Evolutionary conservation across 176 grass and related monocot genomes (phyloP), one percentile per base, ranked within the genome.

Genomic region (Carex parvula): DNA sequence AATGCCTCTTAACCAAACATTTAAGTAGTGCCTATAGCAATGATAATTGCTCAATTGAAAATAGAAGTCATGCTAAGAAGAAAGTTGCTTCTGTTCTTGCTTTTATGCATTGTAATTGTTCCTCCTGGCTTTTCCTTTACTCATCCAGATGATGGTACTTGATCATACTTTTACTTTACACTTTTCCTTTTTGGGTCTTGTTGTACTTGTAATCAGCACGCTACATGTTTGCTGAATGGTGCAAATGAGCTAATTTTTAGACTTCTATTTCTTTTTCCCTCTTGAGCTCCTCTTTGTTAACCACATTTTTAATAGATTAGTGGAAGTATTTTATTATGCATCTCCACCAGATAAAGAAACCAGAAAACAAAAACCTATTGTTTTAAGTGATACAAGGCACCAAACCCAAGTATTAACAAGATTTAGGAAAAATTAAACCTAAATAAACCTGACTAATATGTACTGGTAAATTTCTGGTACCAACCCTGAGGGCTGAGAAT

Each of bases 71-170:
- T 81, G 80, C 6, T 14, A 81, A n/a, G 9, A 82, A 65, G 22
- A 12, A 82, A 50, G 32, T 65, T 64, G 80, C 21, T 63, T 82
- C 63, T 67, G 24, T 67, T 67, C 20, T 67, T 82, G 35, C 80
- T 82, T 24, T 8, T 82, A 39, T 82, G 60, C 62, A 17, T 67
- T 50, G 24, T 26, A 32, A 6, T 24, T 82, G 39, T 15, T 53
- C 16, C 21, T 29, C 59, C 33, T 82, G 6, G 35, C 53, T 82
- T 21, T 54, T 82, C 18, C 61, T 14, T 54, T 9, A 82, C 80
- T 82, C 0, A 82, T 65, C 61, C 41, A 17, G 41, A 64, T 24
- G 80, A 82, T 82, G 80, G 80, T 82, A 67, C 15, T 63, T 82
- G 13, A 52, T 50, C 29, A 48, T 65, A 8, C 21, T 24, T 50